Evolutionary conservation across 768 basidiomycete species (phyloP).

Genomic region (Lactarius hatsudake): DNA sequence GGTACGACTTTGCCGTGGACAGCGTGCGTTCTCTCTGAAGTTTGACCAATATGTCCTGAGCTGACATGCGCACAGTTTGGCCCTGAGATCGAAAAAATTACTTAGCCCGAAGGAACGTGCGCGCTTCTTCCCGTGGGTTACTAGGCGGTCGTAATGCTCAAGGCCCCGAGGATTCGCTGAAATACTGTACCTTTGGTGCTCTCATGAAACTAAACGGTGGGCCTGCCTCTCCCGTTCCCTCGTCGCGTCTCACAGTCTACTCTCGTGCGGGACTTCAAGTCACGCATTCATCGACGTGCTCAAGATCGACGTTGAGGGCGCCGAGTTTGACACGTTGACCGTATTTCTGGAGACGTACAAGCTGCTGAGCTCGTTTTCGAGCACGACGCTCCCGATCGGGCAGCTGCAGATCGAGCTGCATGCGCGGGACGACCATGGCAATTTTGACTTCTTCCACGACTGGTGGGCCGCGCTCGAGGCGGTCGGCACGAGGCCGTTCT

Average conservation of each 20-base stretch:
- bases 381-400: slow-evolving; percentile 52
- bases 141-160: no score
- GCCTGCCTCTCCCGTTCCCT: no score
- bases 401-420: slow-evolving; percentile 76
- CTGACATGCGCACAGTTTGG: no score
- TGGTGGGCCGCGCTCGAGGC: slow-evolving; percentile 72
- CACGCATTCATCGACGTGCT: slow-evolving; percentile 69
- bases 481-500: slow-evolving; percentile 40
- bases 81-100: slow-evolving; percentile 31
- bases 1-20: slow-evolving; percentile 41
- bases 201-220: no score
- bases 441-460: slow-evolving; percentile 44
- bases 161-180: no score
- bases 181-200: no score
- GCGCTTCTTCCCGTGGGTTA: no score
- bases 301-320: slow-evolving; percentile 68
- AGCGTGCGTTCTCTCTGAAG: slow-evolving; percentile 31
- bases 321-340: slow-evolving; percentile 60
- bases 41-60: no score
- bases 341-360: slow-evolving; percentile 41
- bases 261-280: slow-evolving; percentile 29
- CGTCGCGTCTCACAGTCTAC: slow-evolving; percentile 27
- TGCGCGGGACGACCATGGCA: slow-evolving; percentile 27
- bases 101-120: no score
- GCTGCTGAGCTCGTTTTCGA: not conserved